Percentiles rank a stretch among this genome's conserved stretches.
These are phyloP conservation scores for Aspergillus kassunensis DNA, from an alignment of 495 filamentous ascomycete species.

Conservation along the genomic window DNA sequence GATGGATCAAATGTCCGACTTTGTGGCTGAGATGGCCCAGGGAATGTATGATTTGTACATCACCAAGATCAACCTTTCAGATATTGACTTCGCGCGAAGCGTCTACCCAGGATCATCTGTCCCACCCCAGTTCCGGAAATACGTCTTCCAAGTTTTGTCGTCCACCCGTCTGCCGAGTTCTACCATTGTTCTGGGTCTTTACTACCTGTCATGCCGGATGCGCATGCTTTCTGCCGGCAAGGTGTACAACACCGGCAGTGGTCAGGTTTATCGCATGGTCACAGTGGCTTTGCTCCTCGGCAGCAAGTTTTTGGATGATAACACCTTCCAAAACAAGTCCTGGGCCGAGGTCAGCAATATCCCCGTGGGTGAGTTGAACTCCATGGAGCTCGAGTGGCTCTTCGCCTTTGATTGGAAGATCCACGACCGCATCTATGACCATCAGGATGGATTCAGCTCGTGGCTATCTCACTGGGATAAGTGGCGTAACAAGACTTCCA, in stretches of 20 bases:
- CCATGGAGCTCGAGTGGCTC: constrained; percentile 89
- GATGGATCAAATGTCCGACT: constrained; percentile 97
- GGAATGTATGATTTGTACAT: constrained; percentile 67
- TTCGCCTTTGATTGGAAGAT: constrained; percentile 79
- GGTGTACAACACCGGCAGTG: constrained; percentile 56
- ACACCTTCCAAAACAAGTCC: constrained; percentile 98
- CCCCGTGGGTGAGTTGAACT: constrained; percentile 79
- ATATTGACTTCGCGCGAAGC: constrained; percentile 74
- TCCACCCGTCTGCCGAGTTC: constrained; percentile 93
- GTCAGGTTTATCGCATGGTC: constrained; percentile 85
- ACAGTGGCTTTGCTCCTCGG: constrained; percentile 85
- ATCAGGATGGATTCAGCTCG: constrained; percentile 70
- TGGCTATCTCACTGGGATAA: constrained; percentile 84
- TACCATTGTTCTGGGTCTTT: constrained; percentile 88
- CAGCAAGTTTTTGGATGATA: constrained; percentile 98
- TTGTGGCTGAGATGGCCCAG: constrained; percentile 90
- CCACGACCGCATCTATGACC: constrained; percentile 79
- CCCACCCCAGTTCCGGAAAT: constrained; percentile 84
- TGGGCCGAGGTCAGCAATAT: constrained; percentile 99
- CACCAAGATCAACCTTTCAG: constrained; percentile 59
- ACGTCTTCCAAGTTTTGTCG: constrained; percentile 87
- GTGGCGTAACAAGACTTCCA: constrained; percentile 62
- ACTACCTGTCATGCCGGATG: constrained; percentile 82
- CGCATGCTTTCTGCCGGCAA: constrained; percentile 61
- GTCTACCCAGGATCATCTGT: constrained; percentile 65